Base-by-base conservation (phyloP, 371 early-diverging fungal species). In the Blakeslea trispora region DNA sequence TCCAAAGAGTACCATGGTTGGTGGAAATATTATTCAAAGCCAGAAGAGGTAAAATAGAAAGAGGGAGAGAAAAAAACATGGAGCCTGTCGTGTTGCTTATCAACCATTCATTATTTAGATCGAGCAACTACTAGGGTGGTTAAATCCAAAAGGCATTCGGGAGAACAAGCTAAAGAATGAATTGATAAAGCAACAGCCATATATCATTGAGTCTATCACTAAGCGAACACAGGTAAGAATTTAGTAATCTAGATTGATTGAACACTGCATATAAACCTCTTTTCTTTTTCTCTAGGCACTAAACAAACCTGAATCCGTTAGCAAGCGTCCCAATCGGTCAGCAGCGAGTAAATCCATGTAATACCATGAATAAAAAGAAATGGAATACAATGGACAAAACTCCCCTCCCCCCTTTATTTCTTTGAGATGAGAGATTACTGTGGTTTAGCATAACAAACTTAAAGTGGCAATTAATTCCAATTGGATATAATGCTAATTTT, bases 21-120 rank as follows among this genome's bases (percentile, higher is more conserved):
- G 80, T 79, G 79, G 79, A 64, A 58, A 14, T 71, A 68, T 41
- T 79, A 79, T 54, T 70, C 72, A n/a, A 72, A 76, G 8, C 74
- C 80, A 10, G 80, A 75, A 54, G 74, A 79, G 51, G 78, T 77
- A 63, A 49, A 35, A 11, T 23, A 55, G 1, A 22, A 43, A 18
- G 18, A 43, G 17, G 17, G 17, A 41, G n/a, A 41, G n/a, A 11
- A n/a, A n/a, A n/a, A n/a, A n/a, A n/a, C n/a, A n/a, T n/a, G n/a
- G 23, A 13, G 11, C 0, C 1, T 47, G 9, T 61, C 15, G 7
- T 49, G 13, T 22, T 41, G 45, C 37, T 22, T 45, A 39, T 18
- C 21, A 17, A 21, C n/a, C 22, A 10, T 3, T 22, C 22, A 23
- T 8, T 31, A n/a, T 9, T 14, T 64, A 77, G 75, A 72, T 79